Evolutionary conservation across 2,329 filamentous ascomycete species (phyloP).

Genomic region (Hypoxylon sp.): DNA sequence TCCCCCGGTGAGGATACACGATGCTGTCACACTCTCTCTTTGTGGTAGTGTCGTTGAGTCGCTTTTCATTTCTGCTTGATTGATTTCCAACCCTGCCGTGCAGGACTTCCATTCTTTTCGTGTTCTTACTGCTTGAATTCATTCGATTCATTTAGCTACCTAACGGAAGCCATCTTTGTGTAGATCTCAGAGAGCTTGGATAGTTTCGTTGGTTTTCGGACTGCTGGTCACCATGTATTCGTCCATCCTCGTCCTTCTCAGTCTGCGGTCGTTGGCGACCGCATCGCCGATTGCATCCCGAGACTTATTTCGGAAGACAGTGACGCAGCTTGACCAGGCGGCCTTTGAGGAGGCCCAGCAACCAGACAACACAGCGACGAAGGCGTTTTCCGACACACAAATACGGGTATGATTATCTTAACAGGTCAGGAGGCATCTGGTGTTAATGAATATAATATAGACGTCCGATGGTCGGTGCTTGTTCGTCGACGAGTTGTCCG

Average conservation of each 20-base stretch:
- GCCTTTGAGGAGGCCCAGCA: conserved; percentile 61
- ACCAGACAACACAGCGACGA: conserved; percentile 59
- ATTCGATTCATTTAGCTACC: background rate
- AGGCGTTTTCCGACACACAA: conserved; percentile 57
- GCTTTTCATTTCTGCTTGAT: conserved; percentile 14
- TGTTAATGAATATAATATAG: conserved; percentile 45
- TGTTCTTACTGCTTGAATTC: conserved; percentile 6
- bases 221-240: conserved; percentile 29
- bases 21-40: conserved; percentile 12
- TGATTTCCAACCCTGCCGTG: conserved; percentile 33
- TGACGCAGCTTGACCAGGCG: conserved; percentile 56
- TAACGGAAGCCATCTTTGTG: background rate
- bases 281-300: conserved; percentile 33
- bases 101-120: conserved; percentile 29
- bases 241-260: conserved; percentile 30
- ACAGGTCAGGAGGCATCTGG: background rate
- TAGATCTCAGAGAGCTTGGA: background rate
- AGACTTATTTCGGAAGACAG: conserved; percentile 45
- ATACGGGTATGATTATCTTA: conserved; percentile 54
- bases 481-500: conserved; percentile 60
- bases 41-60: conserved; percentile 15
- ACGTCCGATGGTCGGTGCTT: conserved; percentile 60
- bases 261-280: conserved; percentile 28
- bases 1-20: conserved; percentile 6
- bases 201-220: background rate